These are phyloP conservation scores for Rosa lucieae DNA, from an alignment of 306 rosid genomes.

Conservation along the genomic window DNA sequence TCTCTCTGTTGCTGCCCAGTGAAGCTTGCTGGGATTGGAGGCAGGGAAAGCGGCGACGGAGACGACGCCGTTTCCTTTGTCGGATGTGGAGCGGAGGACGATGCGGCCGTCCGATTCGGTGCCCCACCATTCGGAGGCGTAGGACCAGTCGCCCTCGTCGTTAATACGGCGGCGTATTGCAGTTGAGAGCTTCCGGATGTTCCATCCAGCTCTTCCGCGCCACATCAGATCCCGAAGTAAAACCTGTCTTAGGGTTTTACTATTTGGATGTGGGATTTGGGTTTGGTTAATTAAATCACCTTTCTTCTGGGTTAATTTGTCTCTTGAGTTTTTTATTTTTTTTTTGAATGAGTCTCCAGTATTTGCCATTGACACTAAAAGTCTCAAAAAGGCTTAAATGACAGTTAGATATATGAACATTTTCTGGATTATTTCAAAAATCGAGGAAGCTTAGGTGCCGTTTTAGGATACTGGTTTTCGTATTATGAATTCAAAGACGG, in stretches of 20 bases:
- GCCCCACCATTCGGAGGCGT: constrained; percentile 96
- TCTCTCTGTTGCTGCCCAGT: constrained; percentile 59
- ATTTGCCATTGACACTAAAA: no score
- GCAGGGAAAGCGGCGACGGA: constrained; percentile 75
- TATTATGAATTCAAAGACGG: no score
- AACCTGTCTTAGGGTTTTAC: constrained; percentile 24
- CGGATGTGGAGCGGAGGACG: constrained; percentile 70
- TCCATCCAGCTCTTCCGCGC: constrained; percentile 35
- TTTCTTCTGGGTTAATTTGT: no score
- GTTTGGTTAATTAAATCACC: no score
- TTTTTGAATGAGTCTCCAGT: no score
- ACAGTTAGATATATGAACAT: no score
- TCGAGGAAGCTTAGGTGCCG: no score
- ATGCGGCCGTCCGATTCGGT: constrained; percentile 42
- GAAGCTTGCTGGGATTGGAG: constrained; percentile 58
- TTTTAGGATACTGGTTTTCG: no score
- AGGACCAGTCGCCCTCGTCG: constrained; percentile 93
- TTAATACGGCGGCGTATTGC: constrained; percentile 44
- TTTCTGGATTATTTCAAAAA: no score
- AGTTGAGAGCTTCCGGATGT: constrained; percentile 64
- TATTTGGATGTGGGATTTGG: not conserved
- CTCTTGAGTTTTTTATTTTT: no score
- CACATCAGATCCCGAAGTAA: constrained; percentile 31
- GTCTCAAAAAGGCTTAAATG: no score
- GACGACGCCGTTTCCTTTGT: constrained; percentile 78